Base-by-base conservation (phyloP, 768 basidiomycete species). In the Suillus lakei region DNA sequence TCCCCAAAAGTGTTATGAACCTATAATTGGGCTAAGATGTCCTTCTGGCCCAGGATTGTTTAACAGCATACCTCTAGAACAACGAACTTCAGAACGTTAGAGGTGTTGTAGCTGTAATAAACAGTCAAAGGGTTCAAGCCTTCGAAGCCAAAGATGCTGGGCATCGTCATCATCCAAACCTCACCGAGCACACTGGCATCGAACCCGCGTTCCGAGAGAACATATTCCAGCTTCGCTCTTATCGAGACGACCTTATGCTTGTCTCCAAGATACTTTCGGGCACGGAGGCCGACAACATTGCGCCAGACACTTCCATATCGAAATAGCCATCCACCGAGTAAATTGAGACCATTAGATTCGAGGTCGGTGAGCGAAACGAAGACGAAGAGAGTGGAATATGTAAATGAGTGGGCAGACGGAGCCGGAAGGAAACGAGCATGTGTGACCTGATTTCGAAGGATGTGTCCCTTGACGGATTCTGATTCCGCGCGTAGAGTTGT, bases 1-100 rank as follows among this genome's bases (percentile, higher is more conserved):
- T 91, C 90, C 6, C 87, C 88, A 70, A 92, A 92, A 0, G 90
- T 91, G 71, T 91, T 92, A 70, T 91, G 90, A 9, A 88, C 83
- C 87, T 88, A 60, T 13, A 50, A 28, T 28, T 50, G 13, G 13
- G 23, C 15, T 34, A 50, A 10, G 13, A 26, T 48, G 5, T 48
- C 23, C 46, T 50, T 50, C 15, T 26, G 12, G 5, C 2, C n/a
- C 21, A 10, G 21, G 21, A 9, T 44, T 44, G 39, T 9, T 43
- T 30, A 44, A 13, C 21, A 4, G 59, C 79, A 39, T 54, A 90
- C 89, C 80, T 92, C 90, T 4, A 92, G 75, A 0, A 91, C 80
- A 21, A 82, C 74, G 26, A 82, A 65, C 76, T 81, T 82, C 34
- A 86, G 70, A 5, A 43, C 23, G 2, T n/a, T 36, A 21, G 54